These are phyloP conservation scores for Paramecium tetraurelia DNA, from an alignment of 73 alveolate genomes.

Conservation along the genomic window DNA sequence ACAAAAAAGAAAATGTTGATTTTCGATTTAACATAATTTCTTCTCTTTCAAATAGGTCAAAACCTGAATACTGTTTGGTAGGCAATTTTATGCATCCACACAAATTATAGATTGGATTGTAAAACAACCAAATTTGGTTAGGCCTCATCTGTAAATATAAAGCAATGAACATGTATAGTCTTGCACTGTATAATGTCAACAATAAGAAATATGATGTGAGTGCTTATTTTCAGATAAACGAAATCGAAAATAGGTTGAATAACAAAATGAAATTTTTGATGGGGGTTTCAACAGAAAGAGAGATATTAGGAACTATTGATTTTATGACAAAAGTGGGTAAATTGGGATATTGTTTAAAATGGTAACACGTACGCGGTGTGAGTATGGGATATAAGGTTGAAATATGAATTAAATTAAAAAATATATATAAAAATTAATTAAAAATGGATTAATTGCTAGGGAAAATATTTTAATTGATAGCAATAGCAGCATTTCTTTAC, in stretches of 20 bases:
- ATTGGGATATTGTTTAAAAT: not conserved
- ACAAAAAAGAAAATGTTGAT: not conserved
- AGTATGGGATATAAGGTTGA: not conserved
- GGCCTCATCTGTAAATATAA: not conserved
- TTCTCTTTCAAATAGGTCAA: not conserved
- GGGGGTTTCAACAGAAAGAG: not conserved
- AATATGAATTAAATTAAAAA: not conserved
- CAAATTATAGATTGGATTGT: not conserved
- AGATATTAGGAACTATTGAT: not conserved
- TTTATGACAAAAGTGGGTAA: not conserved
- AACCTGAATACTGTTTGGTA: not conserved
- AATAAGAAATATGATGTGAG: not conserved
- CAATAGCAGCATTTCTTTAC: not conserved
- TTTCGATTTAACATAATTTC: not conserved
- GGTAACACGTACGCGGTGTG: not conserved
- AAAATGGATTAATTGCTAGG: conserved; percentile 21
- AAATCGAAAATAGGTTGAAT: not conserved
- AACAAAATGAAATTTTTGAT: not conserved
- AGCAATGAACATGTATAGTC: not conserved
- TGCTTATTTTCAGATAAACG: not conserved
- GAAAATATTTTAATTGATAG: not conserved
- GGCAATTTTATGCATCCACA: not conserved
- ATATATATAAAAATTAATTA: not conserved
- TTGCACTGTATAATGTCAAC: not conserved
- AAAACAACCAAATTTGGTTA: not conserved